These are phyloP conservation scores for Cyclanthera cordifolia DNA, from an alignment of 306 rosid genomes.

Conservation along the genomic window DNA sequence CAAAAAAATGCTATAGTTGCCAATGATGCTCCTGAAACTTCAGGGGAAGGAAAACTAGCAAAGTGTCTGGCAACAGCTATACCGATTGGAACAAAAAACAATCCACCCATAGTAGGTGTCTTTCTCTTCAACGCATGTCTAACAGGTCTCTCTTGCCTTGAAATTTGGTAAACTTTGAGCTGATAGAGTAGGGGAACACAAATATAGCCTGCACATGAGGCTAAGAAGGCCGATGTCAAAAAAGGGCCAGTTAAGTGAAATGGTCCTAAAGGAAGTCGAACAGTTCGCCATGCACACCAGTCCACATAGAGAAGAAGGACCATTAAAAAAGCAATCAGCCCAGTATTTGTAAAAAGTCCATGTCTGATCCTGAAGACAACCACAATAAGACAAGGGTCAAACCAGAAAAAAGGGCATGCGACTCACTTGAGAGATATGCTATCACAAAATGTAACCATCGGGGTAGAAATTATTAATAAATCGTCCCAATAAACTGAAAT, in stretches of 20 bases:
- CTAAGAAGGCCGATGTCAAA: conserved; percentile 53
- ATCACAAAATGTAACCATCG: neutral
- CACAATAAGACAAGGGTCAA: conserved; percentile 21
- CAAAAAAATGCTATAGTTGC: conserved; percentile 82
- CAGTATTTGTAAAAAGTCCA: conserved; percentile 49
- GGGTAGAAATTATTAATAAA: neutral
- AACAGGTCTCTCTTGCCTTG: conserved; percentile 40
- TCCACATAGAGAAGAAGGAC: conserved; percentile 62
- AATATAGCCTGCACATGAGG: conserved; percentile 71
- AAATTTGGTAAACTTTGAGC: conserved; percentile 47
- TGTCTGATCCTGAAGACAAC: conserved; percentile 45
- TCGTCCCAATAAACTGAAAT: neutral
- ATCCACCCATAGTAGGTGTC: conserved; percentile 89
- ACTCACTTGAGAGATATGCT: neutral
- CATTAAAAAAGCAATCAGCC: conserved; percentile 43
- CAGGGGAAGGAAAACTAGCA: conserved; percentile 52
- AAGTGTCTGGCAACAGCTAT: conserved; percentile 44
- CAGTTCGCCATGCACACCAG: conserved; percentile 88
- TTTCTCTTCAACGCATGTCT: conserved; percentile 37
- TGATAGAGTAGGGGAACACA: conserved; percentile 56
- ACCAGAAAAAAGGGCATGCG: neutral
- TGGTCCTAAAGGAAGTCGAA: conserved; percentile 63
- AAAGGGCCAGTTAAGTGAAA: conserved; percentile 82
- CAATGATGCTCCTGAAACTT: conserved; percentile 54
- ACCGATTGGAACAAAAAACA: conserved; percentile 73